Evolutionary conservation across 169 alveolate species (phyloP).

Genomic region (Plasmodium relictum): DNA sequence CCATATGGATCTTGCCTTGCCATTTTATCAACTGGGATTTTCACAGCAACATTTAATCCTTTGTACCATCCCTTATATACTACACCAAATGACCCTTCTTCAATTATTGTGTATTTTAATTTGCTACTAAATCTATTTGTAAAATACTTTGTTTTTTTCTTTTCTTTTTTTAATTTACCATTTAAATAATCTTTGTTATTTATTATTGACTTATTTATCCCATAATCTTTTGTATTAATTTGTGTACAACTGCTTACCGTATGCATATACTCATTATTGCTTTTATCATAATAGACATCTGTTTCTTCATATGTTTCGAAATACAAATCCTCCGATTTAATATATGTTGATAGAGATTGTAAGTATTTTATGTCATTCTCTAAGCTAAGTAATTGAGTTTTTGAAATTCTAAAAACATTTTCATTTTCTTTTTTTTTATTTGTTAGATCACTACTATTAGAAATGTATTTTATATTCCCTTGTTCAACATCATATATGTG

Average conservation of each 20-base stretch:
- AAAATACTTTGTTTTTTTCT: constrained; percentile 5
- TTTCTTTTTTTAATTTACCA: constrained; percentile 13
- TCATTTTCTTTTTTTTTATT: constrained; percentile 33
- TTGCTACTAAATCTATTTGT: constrained; percentile 20
- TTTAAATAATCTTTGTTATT: neutral
- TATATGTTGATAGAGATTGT: constrained; percentile 37
- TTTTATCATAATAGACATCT: constrained; percentile 15
- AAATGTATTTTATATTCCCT: neutral
- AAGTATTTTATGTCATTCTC: constrained; percentile 58
- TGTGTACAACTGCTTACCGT: neutral
- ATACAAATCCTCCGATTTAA: constrained; percentile 30
- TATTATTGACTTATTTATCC: neutral
- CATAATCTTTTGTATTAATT: neutral
- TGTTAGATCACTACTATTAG: neutral
- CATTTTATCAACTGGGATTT: constrained; percentile 90
- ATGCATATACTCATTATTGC: neutral
- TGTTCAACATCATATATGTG: neutral
- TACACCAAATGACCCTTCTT: constrained; percentile 89
- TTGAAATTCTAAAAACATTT: constrained; percentile 35
- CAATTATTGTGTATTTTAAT: constrained; percentile 79
- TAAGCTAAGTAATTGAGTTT: constrained; percentile 34
- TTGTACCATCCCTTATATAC: constrained; percentile 87
- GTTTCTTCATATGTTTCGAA: constrained; percentile 56
- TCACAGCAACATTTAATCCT: constrained; percentile 86
- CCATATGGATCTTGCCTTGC: constrained; percentile 90